A percentile compares a stretch with the other conserved stretches of the same genome.
Evolutionary conservation across 108 stramenopile genomes (phyloP).

Genomic region (Pseudonitzschia multistriata): DNA sequence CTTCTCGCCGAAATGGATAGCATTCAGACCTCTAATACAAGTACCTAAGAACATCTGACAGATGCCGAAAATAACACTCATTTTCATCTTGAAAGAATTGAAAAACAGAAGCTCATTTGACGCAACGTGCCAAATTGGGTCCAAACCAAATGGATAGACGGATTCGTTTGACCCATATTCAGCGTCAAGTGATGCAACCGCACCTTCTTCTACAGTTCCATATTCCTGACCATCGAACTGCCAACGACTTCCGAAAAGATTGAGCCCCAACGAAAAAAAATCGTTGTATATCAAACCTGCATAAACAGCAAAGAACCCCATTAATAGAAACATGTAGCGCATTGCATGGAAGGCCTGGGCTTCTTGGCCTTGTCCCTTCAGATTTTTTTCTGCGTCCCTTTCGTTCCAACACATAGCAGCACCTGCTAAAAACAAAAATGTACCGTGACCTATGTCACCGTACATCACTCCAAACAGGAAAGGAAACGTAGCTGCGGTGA

Average conservation of each 20-base stretch:
- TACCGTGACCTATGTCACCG: constrained; percentile 97
- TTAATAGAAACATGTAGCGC: constrained; percentile 91
- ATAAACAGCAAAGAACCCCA: constrained; percentile 97
- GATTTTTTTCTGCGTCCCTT: constrained; percentile 67
- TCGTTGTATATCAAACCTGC: constrained; percentile 99
- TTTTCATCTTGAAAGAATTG: constrained; percentile 99
- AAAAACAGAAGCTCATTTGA: constrained; percentile 96
- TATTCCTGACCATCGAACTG: constrained; percentile 55
- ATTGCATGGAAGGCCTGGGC: constrained; percentile 64
- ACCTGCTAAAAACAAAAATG: constrained; percentile 82
- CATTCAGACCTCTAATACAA: constrained; percentile 89
- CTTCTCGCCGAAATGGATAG: constrained; percentile 87
- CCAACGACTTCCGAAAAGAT: constrained; percentile 92
- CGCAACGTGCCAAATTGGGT: constrained; percentile 96
- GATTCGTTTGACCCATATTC: constrained; percentile 75
- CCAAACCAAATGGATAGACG: constrained; percentile 97
- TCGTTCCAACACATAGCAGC: constrained; percentile 81
- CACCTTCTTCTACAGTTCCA: constrained; percentile 73
- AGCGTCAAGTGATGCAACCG: constrained; percentile 55
- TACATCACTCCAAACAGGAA: constrained; percentile 99
- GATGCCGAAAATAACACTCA: constrained; percentile 96
- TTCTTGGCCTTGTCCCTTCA: constrained; percentile 84
- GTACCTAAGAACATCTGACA: constrained; percentile 97
- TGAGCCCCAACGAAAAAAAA: constrained; percentile 92
- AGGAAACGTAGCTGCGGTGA: constrained; percentile 97